Conservation (phyloP, 306 rosid species). For the Cucurbita pepo region DNA sequence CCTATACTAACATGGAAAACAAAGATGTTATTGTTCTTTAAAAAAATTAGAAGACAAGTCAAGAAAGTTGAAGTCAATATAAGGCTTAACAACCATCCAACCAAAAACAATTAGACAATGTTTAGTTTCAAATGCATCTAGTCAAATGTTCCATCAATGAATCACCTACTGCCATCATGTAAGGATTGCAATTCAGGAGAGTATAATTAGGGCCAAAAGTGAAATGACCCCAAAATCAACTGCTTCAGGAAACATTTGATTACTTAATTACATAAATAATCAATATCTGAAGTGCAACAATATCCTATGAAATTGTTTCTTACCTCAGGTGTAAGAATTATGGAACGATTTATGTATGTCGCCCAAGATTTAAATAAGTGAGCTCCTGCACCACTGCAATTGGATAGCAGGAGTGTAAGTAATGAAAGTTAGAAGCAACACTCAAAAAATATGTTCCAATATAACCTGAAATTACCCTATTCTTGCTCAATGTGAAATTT, state of each 20-base stretch:
- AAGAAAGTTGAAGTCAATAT: neutral
- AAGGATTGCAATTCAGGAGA: neutral
- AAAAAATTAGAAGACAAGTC: neutral
- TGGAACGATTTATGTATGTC: conserved; percentile 68
- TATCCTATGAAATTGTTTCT: conserved; percentile 2
- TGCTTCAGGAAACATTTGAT: neutral
- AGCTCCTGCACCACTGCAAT: conserved; percentile 91
- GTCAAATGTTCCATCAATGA: neutral
- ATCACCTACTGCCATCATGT: neutral
- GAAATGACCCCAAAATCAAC: neutral
- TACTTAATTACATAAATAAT: neutral
- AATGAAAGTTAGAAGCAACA: neutral
- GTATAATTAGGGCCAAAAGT: neutral
- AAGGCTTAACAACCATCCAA: neutral
- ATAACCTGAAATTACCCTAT: neutral
- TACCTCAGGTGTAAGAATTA: conserved; percentile 93
- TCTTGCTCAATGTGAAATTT: neutral
- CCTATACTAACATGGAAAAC: conserved; percentile 37
- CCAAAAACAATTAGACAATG: neutral
- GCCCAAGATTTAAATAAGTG: conserved; percentile 90
- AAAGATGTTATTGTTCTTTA: neutral
- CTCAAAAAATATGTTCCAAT: neutral
- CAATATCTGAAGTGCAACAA: neutral
- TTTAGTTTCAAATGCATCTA: neutral
- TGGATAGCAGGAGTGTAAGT: neutral